Percentiles rank a stretch among this genome's conserved stretches.
These are phyloP conservation scores for Dioscorea cayenensis DNA, from an alignment of 116 monocot genomes.

Conservation along the genomic window DNA sequence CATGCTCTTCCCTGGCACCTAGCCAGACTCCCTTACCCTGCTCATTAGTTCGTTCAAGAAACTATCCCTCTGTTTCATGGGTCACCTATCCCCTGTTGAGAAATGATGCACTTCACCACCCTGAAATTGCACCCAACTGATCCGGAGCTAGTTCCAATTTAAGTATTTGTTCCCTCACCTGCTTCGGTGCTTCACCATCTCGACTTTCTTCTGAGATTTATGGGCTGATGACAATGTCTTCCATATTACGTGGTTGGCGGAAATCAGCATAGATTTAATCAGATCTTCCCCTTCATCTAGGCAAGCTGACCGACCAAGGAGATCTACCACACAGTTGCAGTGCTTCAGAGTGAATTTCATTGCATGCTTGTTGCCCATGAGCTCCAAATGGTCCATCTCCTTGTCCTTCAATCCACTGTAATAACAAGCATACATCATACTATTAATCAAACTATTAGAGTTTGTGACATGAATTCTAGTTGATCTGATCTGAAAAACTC, in stretches of 20 bases:
- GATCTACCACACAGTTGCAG: conserved; percentile 79
- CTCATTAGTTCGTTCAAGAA: conserved; percentile 34
- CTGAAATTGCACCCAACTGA: conserved; percentile 66
- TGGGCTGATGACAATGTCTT: conserved; percentile 64
- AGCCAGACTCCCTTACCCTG: no score
- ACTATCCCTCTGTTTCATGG: conserved; percentile 13
- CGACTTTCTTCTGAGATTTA: conserved; percentile 42
- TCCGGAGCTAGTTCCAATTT: conserved; percentile 63
- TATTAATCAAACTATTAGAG: not conserved
- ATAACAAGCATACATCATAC: conserved; percentile 70
- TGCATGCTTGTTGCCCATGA: conserved; percentile 38
- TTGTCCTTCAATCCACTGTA: conserved; percentile 61
- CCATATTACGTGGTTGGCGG: conserved; percentile 59
- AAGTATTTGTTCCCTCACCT: conserved; percentile 37
- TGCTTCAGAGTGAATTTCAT: conserved; percentile 52
- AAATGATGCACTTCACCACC: conserved; percentile 56
- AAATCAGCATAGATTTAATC: conserved; percentile 51
- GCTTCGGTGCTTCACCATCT: conserved; percentile 34
- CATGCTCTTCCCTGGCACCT: no score
- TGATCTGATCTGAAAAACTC: no score
- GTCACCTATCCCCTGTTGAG: conserved; percentile 35
- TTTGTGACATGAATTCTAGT: no score
- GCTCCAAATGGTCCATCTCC: conserved; percentile 37
- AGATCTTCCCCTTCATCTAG: conserved; percentile 52
- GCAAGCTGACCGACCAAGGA: conserved; percentile 49